These are phyloP conservation scores for Colletotrichum gigasporum DNA, from an alignment of 2,329 filamentous ascomycete genomes.

Conservation along the genomic window DNA sequence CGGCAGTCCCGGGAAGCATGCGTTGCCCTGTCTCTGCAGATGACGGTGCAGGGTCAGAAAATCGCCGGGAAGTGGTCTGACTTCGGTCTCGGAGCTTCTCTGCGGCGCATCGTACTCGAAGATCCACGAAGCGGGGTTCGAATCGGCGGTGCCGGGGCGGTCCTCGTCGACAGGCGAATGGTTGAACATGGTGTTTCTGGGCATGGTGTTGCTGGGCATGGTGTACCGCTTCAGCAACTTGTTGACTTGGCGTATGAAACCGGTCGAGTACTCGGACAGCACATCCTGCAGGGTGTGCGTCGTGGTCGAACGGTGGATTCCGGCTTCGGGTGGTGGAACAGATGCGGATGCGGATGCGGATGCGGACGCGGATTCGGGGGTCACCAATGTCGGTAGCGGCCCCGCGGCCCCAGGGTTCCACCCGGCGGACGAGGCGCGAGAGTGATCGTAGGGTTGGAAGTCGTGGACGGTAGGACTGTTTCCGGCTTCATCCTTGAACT, in stretches of 20 bases:
- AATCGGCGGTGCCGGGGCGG: conserved; percentile 24
- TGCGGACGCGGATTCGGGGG: conserved; percentile 6
- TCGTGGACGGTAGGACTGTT: conserved; percentile 16
- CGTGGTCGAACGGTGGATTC: conserved; percentile 47
- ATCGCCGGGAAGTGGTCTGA: conserved; percentile 56
- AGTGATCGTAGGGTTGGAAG: background rate
- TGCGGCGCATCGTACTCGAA: conserved; percentile 40
- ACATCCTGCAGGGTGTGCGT: conserved; percentile 45
- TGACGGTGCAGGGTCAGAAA: conserved; percentile 50
- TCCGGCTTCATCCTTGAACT: conserved; percentile 28
- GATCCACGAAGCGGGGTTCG: conserved; percentile 38
- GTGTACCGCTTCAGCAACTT: conserved; percentile 51
- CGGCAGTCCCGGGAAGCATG: conserved; percentile 34
- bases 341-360: conserved; percentile 5
- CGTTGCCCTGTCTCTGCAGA: conserved; percentile 3
- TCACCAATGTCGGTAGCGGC: conserved; percentile 20
- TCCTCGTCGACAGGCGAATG: conserved; percentile 38
- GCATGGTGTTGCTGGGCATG: conserved; percentile 41
- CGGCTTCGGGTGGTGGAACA: conserved; percentile 26
- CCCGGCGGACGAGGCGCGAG: conserved; percentile 13
- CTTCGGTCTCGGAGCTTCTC: conserved; percentile 24
- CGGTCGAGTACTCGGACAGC: conserved; percentile 42
- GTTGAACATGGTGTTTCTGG: conserved; percentile 34
- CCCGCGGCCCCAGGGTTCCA: conserved; percentile 1
- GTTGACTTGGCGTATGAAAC: conserved; percentile 48